Evolutionary conservation across 305 asterid species (phyloP).

Genomic region (Vinca major): DNA sequence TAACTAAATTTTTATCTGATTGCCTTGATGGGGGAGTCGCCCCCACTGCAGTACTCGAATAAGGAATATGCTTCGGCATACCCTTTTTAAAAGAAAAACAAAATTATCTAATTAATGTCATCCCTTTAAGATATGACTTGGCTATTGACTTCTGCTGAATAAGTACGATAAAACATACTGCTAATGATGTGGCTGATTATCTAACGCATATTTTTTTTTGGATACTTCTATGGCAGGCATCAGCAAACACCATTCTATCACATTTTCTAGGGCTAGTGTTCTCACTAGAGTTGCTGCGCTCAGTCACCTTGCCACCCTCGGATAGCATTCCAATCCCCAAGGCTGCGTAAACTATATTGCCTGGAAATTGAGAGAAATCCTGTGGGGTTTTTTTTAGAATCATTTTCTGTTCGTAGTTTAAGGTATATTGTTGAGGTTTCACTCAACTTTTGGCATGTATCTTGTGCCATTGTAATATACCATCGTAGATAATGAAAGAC

Average conservation of each 20-base stretch:
- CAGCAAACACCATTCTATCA: slow-evolving; percentile 77
- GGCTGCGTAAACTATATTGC: slow-evolving; percentile 34
- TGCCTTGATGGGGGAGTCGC: too few relatives aligned
- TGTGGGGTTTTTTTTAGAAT: slow-evolving; percentile 2
- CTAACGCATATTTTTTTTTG: neutral
- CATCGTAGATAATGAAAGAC: too few relatives aligned
- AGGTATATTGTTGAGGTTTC: neutral
- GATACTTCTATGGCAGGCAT: slow-evolving; percentile 46
- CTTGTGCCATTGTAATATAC: neutral
- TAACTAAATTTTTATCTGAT: neutral
- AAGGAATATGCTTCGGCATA: too few relatives aligned
- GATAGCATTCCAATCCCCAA: slow-evolving; percentile 52
- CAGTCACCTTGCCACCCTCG: slow-evolving; percentile 71
- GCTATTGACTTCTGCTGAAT: neutral
- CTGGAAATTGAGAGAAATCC: slow-evolving; percentile 2
- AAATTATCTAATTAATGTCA: neutral
- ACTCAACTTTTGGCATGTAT: neutral
- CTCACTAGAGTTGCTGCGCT: slow-evolving; percentile 81
- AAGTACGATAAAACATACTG: neutral
- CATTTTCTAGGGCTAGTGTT: slow-evolving; percentile 74
- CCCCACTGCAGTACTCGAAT: too few relatives aligned
- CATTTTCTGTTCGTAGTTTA: slow-evolving; percentile 8
- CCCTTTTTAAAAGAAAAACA: too few relatives aligned
- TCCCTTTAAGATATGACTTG: neutral
- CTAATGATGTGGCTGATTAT: neutral